Evolutionary conservation across 164 flowering plant species (phyloP), one percentile per base, ranked within the genome.

Genomic region (Vitis riparia): DNA sequence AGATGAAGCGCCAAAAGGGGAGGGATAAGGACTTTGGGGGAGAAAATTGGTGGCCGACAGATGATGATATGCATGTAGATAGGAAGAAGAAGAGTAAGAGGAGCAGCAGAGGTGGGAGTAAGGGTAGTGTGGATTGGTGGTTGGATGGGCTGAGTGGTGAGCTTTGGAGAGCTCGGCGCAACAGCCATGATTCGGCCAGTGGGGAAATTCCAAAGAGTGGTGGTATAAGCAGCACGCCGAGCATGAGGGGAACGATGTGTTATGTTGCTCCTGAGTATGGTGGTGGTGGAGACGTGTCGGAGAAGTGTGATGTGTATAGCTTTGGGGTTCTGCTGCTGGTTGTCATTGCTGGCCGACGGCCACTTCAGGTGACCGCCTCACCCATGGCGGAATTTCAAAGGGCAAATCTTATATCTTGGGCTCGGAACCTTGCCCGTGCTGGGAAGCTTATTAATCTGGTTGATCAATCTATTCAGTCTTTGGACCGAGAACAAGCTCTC

Each of bases 211-310:
- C 92, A 3, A 90, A 83, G 71, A 91, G 98, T 79, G 92, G 98
- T 32, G 91, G 93, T 2, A 73, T 92, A 49, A 92, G 95, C 71
- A 96, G 97, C 62, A 96, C 98, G 3, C 98, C 98, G 0, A 96
- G 98, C 68, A 96, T 93, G 97, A 85, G 99, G 72, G 98, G 99
- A 65, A 96, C 99, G 12, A 90, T 96, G n/a, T 96, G 98, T 79
- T 93, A 93, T 71, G 81, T 90, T 63, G 98, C 99, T 16, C 99
- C 98, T 1, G 99, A 96, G 66, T 91, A 84, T 68, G 85, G 91
- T 30, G 90, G 86, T 15, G 89, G 84, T 8, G 91, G 87, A 7
- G 74, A 78, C 63, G 62, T 88, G 13, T 93, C 98, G 0, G 98
- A 93, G 68, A 96, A 87, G 76, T 90, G 92, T 62, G 99, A 93